These are phyloP conservation scores for Microdochium nivale DNA, from an alignment of 2,329 filamentous ascomycete genomes.

Conservation along the genomic window DNA sequence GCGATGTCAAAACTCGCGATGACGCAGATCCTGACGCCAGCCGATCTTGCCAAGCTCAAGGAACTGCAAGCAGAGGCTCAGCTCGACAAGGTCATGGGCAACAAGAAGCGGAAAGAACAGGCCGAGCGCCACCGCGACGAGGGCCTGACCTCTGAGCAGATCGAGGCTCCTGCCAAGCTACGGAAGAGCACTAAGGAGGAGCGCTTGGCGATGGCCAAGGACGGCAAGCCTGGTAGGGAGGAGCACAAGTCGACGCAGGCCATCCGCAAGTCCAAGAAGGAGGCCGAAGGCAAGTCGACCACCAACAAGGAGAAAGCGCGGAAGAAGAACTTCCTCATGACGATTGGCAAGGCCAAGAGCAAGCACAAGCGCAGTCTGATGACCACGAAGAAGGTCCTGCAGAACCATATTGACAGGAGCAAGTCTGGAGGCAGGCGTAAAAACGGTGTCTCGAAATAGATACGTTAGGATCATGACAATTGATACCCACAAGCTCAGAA, in stretches of 20 bases:
- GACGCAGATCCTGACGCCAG: constrained; percentile 87
- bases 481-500: no score
- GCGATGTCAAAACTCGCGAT: constrained; percentile 72
- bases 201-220: constrained; percentile 71
- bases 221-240: constrained; percentile 67
- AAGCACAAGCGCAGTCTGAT: constrained; percentile 93
- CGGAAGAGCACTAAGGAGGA: constrained; percentile 87
- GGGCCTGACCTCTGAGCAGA: constrained; percentile 80
- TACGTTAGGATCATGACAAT: not conserved
- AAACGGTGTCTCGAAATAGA: constrained; percentile 39
- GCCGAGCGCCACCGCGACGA: constrained; percentile 69
- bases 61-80: constrained; percentile 72
- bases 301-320: constrained; percentile 96
- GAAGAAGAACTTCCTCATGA: constrained; percentile 99
- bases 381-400: constrained; percentile 72
- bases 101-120: constrained; percentile 38
- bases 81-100: constrained; percentile 55
- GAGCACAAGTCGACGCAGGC: constrained; percentile 84
- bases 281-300: constrained; percentile 82
- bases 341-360: constrained; percentile 85
- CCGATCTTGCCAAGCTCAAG: constrained; percentile 88
- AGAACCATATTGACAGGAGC: constrained; percentile 71
- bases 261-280: constrained; percentile 79
- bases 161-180: constrained; percentile 75
- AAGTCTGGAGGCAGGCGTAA: constrained; percentile 77